Base-by-base conservation (phyloP, 768 basidiomycete genomes). In the Mycena vitilis region DNA sequence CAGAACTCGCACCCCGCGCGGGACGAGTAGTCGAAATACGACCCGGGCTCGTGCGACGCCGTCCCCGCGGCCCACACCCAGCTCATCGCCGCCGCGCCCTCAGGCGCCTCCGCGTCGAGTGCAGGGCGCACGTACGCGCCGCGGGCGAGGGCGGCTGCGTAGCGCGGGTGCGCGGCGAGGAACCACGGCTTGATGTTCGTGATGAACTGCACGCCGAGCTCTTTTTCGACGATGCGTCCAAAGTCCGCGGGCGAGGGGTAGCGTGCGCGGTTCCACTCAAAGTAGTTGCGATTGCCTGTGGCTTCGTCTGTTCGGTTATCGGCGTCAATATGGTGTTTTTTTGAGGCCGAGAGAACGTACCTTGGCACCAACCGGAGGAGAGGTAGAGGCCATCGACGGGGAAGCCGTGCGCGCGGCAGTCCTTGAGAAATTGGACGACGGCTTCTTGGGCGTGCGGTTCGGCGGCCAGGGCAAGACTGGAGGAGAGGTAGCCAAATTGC, bases 331-430 rank as follows among this genome's bases (percentile, higher is more conserved):
- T 10, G 40, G 16, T n/a, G 25, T 12, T 6, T 4, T 23, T 2
- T 1, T 34, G 5, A 13, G 7, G n/a, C 22, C 1, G 34, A 6
- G 38, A 45, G 15, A 48, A 60, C 44, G 1, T 49, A 22, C 68
- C 58, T 59, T 70, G 69, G 34, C 71, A 72, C 71, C 71, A 72
- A 40, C 71, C 71, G 22, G 71, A 72, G 55, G 71, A 72, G 52
- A 72, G 71, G 56, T 72, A 60, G 60, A 72, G 64, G 16, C 67
- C 71, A 60, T 72, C 71, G 56, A 72, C 71, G 51, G 71, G 71
- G 61, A 69, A 72, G 42, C 67, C 63, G 57, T 72, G 37, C 6
- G 37, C 66, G 51, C 71, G 71, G 67, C 71, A 72, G 67, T 68
- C 63, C 45, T 66, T 66, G 45, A 72, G 67, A 47, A 72, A 72